These are phyloP conservation scores for Puccinia horiana DNA, from an alignment of 1,284 basidiomycete species.

Conservation along the genomic window DNA sequence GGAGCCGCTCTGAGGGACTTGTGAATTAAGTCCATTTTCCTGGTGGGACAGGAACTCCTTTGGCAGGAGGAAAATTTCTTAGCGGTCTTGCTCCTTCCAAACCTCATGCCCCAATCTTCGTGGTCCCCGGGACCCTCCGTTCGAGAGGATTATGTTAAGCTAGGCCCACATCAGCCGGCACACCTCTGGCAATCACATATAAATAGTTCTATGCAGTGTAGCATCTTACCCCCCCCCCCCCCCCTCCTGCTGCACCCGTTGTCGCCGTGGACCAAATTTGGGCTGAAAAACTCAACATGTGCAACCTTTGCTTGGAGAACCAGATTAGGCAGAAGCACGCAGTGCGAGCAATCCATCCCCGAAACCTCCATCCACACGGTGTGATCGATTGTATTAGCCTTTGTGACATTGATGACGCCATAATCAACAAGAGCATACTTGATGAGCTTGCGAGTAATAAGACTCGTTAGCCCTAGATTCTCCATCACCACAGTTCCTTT, in stretches of 20 bases:
- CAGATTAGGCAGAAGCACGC: neutral
- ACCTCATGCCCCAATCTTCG: too few relatives aligned
- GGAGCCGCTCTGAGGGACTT: too few relatives aligned
- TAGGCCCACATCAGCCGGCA: too few relatives aligned
- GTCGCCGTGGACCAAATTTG: neutral
- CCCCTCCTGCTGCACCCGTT: neutral
- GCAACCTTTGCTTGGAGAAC: neutral
- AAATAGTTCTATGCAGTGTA: neutral
- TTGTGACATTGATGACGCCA: neutral
- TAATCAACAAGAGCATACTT: neutral
- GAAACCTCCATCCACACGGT: neutral
- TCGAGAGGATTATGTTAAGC: too few relatives aligned
- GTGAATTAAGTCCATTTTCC: too few relatives aligned
- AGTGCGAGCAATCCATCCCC: neutral
- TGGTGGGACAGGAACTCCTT: too few relatives aligned
- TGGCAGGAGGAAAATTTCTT: too few relatives aligned
- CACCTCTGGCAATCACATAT: too few relatives aligned
- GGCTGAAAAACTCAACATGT: neutral
- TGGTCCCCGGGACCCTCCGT: too few relatives aligned
- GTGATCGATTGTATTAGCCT: neutral
- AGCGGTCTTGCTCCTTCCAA: too few relatives aligned
- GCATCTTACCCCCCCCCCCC: too few relatives aligned
- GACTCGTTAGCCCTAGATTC: neutral
- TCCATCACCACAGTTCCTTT: neutral
- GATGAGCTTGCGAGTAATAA: neutral